phyloP scores from a whole-genome alignment of 208 protist genomes.

The Polymyxa betae region DNA sequence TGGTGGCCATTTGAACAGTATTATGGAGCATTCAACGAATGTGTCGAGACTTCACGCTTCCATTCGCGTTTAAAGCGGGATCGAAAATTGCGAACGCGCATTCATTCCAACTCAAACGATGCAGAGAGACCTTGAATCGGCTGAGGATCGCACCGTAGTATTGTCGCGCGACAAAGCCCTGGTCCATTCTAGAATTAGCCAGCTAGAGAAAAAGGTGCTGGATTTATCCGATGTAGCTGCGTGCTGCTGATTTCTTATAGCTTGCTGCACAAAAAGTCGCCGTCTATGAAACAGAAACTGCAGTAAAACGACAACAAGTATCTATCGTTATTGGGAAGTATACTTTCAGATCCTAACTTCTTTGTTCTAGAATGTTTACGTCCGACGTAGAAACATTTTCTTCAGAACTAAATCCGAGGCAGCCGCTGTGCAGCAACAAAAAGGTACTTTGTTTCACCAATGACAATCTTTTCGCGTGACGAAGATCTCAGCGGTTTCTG shows the following conservation, averaged over 20 bases:
- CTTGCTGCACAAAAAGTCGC: neutral
- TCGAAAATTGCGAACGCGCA: too few relatives aligned
- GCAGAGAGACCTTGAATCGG: neutral
- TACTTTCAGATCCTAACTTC: neutral
- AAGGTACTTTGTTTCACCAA: neutral
- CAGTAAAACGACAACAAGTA: neutral
- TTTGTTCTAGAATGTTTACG: neutral
- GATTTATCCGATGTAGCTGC: neutral
- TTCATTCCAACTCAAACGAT: too few relatives aligned
- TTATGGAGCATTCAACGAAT: too few relatives aligned
- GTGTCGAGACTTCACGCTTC: too few relatives aligned
- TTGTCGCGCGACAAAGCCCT: neutral
- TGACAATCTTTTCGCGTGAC: neutral
- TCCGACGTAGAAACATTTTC: neutral
- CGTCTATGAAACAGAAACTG: neutral
- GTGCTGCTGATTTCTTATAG: neutral
- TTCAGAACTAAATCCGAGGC: neutral
- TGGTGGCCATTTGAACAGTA: too few relatives aligned
- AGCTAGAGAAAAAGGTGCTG: neutral
- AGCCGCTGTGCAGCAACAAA: neutral
- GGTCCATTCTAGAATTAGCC: neutral
- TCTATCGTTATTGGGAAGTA: neutral
- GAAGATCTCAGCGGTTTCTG: neutral
- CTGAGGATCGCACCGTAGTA: neutral
- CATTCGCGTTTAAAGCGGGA: too few relatives aligned